phyloP scores from a whole-genome alignment of 208 protist species.

The Leishmania guyanensis region DNA sequence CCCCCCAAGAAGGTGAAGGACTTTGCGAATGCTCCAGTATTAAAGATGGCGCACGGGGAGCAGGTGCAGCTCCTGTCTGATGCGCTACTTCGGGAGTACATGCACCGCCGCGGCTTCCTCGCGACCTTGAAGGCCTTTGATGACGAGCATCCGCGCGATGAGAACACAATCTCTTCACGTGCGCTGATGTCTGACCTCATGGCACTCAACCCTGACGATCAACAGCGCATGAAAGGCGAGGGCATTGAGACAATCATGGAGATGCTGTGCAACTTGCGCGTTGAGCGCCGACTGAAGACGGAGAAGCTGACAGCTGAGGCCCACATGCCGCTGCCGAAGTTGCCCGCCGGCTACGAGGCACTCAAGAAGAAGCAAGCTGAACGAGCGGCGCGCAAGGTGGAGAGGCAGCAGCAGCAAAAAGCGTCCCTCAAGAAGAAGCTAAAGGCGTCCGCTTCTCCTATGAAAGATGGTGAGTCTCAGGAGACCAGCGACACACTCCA shows the following conservation, averaged over 20 bases:
- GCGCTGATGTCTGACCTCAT: conserved; percentile 90
- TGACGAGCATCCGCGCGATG: conserved; percentile 78
- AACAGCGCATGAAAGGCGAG: conserved; percentile 62
- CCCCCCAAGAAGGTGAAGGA: conserved; percentile 68
- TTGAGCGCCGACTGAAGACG: conserved; percentile 63
- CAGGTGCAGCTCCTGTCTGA: conserved; percentile 87
- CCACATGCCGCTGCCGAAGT: conserved; percentile 39
- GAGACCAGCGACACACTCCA: neutral
- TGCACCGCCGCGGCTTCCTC: conserved; percentile 86
- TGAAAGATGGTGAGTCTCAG: neutral
- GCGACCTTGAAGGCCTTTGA: conserved; percentile 88
- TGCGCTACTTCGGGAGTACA: conserved; percentile 91
- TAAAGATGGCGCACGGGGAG: conserved; percentile 69
- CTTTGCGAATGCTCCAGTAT: conserved; percentile 53
- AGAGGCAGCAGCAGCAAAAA: conserved; percentile 30
- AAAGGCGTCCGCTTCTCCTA: conserved; percentile 9
- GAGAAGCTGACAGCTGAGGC: conserved; percentile 48
- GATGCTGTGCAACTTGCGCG: conserved; percentile 84
- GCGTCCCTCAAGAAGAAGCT: conserved; percentile 13
- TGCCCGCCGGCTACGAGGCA: conserved; percentile 47
- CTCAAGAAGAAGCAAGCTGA: conserved; percentile 21
- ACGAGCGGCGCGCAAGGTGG: conserved; percentile 29
- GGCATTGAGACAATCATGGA: conserved; percentile 93
- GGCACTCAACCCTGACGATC: conserved; percentile 49
- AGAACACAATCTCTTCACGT: conserved; percentile 82